Base-by-base conservation (phyloP, 2,329 filamentous ascomycete genomes). In the Epicoccum nigrum region DNA sequence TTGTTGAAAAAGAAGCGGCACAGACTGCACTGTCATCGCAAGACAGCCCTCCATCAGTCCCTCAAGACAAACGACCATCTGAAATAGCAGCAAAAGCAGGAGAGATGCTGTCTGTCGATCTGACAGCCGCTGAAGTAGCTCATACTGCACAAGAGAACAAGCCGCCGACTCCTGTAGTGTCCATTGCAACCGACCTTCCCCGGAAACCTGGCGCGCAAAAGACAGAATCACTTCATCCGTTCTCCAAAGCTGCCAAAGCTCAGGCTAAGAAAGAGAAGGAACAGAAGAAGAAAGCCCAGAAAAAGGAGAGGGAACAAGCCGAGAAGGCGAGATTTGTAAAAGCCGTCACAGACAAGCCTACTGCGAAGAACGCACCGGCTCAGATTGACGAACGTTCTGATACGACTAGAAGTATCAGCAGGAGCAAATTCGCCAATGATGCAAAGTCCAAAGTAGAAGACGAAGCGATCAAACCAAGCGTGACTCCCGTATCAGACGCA, bases 211-310 rank as follows among this genome's bases (percentile, higher is more conserved):
- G 65, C 11, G 55, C 60, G 15, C 62, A 65, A 28, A 63, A 67
- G 33, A 64, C 68, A 1, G 58, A 69, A 33, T 71, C 68, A 4
- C 56, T 72, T 7, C 56, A 59, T 27, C 64, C 65, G 1, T 72
- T 67, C 15, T 65, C 64, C 2, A 69, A 64, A 34, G 44, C 57
- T 1, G 62, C 51, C 19, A 71, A 69, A 43, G 45, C 61, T 13
- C 65, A 68, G 31, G 59, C 60, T 17, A 69, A 68, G 46, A 69
- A 67, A 38, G 68, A 72, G 40, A 71, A 58, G 44, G 59, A 69
- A 16, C 64, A 67, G 19, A 74, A 71, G 58, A 73, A 73, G 51
- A 76, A 74, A 45, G 67, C 68, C 15, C 63, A 62, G 37, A 64
- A 59, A 49, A 70, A 61, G 25, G 58, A 53, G 34, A 64, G 63